These are phyloP conservation scores for Saccharomycopsis amapae DNA, from an alignment of 805 yeast genomes.

Conservation along the genomic window DNA sequence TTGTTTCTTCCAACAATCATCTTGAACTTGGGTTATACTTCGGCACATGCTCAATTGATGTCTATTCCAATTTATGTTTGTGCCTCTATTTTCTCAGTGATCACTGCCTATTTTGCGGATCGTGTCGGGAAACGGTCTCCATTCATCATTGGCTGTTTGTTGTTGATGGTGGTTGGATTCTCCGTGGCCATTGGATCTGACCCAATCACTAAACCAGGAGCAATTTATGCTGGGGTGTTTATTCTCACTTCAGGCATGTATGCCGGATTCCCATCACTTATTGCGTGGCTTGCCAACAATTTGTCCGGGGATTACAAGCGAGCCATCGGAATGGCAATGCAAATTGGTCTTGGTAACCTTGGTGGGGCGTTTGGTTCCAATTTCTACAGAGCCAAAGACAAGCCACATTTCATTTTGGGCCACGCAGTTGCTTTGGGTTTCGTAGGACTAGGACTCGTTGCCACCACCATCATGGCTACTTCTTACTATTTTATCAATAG, in stretches of 20 bases:
- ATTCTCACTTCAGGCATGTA: conserved; percentile 29
- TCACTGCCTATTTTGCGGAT: conserved; percentile 28
- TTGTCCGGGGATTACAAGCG: conserved; percentile 32
- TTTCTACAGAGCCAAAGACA: conserved; percentile 28
- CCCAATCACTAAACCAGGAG: conserved; percentile 24
- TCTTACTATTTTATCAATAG: conserved; percentile 26
- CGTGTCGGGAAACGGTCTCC: conserved; percentile 28
- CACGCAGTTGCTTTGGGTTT: conserved; percentile 30
- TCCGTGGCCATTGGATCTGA: conserved; percentile 27
- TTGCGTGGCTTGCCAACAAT: conserved; percentile 33
- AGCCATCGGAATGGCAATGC: conserved; percentile 34
- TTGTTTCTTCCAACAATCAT: conserved; percentile 40
- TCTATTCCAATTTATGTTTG: conserved; percentile 37
- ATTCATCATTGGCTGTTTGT: conserved; percentile 25
- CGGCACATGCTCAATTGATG: conserved; percentile 36
- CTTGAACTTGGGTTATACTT: conserved; percentile 36
- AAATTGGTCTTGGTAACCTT: conserved; percentile 34
- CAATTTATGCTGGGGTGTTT: conserved; percentile 29
- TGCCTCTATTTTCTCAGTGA: conserved; percentile 29
- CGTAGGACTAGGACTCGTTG: conserved; percentile 28
- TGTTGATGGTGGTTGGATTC: conserved; percentile 30
- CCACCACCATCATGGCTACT: conserved; percentile 23
- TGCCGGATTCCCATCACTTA: conserved; percentile 28
- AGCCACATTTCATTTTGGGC: conserved; percentile 28
- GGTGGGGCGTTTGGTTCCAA: conserved; percentile 32